These are phyloP conservation scores for Tylopilus balloui DNA, from an alignment of 768 basidiomycete species.

Conservation along the genomic window DNA sequence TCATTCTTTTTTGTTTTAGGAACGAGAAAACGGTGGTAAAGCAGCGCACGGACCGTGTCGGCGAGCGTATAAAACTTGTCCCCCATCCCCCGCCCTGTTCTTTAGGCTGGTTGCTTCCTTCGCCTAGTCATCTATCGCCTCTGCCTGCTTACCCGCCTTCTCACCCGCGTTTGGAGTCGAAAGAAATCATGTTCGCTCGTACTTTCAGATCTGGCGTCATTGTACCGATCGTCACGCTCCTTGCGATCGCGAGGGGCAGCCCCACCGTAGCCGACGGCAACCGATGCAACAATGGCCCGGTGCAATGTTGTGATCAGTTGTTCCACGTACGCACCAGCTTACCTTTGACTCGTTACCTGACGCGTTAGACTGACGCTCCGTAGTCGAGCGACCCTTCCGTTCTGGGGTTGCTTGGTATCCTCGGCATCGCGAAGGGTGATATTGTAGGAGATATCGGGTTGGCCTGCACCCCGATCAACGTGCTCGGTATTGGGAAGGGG, in stretches of 20 bases:
- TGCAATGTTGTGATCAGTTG: slow-evolving; percentile 10
- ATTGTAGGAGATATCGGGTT: slow-evolving; percentile 3
- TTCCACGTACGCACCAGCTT: not conserved
- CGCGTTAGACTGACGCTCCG: not conserved
- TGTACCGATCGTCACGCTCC: slow-evolving; percentile 7
- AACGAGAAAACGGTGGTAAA: not conserved
- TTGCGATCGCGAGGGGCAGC: slow-evolving; percentile 2
- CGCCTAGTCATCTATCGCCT: not conserved
- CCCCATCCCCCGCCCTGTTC: not conserved
- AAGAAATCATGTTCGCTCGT: slow-evolving; percentile 11
- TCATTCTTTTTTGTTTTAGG: not conserved
- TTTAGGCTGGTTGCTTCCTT: not conserved
- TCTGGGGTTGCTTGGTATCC: not conserved
- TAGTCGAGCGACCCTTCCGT: too few species aligned
- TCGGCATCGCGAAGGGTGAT: not conserved
- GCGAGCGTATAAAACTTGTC: slow-evolving; percentile 11
- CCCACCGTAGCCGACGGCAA: not conserved
- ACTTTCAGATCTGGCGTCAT: slow-evolving; percentile 10
- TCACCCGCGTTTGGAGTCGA: not conserved
- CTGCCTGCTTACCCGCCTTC: not conserved
- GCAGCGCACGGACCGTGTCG: slow-evolving; percentile 5
- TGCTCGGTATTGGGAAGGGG: slow-evolving; percentile 5
- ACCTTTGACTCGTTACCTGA: not conserved
- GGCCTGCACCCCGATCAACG: slow-evolving; percentile 1
- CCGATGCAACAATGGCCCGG: slow-evolving; percentile 8